These are phyloP conservation scores for Thalassiosira livingstoniorum DNA, from an alignment of 352 stramenopile species.

Conservation along the genomic window DNA sequence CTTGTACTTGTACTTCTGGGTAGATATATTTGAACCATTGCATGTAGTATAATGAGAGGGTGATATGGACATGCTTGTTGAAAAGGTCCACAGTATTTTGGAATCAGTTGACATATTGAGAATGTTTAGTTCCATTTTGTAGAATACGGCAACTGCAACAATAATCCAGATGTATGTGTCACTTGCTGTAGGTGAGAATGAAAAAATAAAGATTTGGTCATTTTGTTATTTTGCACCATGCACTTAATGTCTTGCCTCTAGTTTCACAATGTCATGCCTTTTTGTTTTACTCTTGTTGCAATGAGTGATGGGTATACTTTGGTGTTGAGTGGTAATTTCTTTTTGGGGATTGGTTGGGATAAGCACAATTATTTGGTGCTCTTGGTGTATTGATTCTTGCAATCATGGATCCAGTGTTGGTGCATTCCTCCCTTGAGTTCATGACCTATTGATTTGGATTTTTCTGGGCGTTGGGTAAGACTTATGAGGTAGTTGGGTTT, in stretches of 20 bases:
- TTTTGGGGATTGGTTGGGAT: too few species aligned
- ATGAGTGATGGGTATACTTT: conserved; percentile 24
- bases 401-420: too few species aligned
- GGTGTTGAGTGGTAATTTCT: too few species aligned
- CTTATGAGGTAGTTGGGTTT: too few species aligned
- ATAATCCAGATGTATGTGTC: not conserved
- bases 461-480: too few species aligned
- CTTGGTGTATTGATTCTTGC: too few species aligned
- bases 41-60: not conserved
- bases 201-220: conserved; percentile 19
- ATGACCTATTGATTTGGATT: too few species aligned
- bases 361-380: too few species aligned
- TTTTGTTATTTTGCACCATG: conserved; percentile 28
- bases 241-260: conserved; percentile 14
- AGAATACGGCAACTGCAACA: not conserved
- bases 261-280: conserved; percentile 14
- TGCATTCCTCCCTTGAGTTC: too few species aligned
- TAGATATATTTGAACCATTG: conserved; percentile 18
- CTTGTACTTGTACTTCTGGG: conserved; percentile 9
- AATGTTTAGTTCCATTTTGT: not conserved
- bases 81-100: conserved; percentile 18
- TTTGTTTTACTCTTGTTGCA: conserved; percentile 16
- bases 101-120: conserved; percentile 22
- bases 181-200: conserved; percentile 22
- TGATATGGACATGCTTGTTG: conserved; percentile 1